A percentile compares a stretch with the other conserved stretches of the same genome.
phyloP scores from a whole-genome alignment of 1,284 basidiomycete species.

The Bondarzewia mesenterica region DNA sequence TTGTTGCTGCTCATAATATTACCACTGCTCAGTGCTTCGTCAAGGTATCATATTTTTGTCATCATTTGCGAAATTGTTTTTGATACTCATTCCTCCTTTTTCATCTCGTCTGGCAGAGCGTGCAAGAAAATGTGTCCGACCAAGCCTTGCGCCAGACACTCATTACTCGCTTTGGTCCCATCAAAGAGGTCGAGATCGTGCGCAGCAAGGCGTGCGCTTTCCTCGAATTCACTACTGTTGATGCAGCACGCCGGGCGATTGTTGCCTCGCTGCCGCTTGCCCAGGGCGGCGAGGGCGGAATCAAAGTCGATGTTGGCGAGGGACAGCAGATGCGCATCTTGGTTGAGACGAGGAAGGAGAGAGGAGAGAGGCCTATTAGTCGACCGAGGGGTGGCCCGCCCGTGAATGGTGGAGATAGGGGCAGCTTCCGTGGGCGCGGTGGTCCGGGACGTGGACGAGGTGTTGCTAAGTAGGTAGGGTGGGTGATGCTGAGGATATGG shows the following conservation, averaged over 20 bases:
- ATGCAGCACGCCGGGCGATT: conserved; percentile 82
- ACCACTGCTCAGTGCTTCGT: conserved; percentile 78
- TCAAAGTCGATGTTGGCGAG: conserved; percentile 62
- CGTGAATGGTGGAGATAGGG: conserved; percentile 25
- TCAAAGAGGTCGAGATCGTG: conserved; percentile 88
- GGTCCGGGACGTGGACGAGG: too few species aligned
- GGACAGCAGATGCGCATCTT: conserved; percentile 50
- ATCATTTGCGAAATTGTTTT: conserved; percentile 3
- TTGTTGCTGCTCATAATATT: conserved; percentile 51
- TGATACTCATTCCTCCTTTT: background rate
- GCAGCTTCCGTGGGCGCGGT: too few species aligned
- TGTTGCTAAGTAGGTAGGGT: too few species aligned
- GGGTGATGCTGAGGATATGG: too few species aligned
- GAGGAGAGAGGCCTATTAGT: conserved; percentile 31
- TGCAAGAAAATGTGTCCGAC: conserved; percentile 68
- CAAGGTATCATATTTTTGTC: conserved; percentile 49
- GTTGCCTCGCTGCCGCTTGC: conserved; percentile 52
- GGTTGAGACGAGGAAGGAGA: conserved; percentile 85
- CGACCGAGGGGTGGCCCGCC: conserved; percentile 21
- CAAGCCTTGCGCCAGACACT: conserved; percentile 52
- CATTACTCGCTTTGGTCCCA: conserved; percentile 68
- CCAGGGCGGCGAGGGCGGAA: conserved; percentile 84
- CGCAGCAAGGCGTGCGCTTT: conserved; percentile 89
- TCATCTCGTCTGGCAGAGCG: conserved; percentile 36
- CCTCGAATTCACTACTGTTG: conserved; percentile 79